Conservation (phyloP, 352 stramenopile species). For the Phytophthora kernoviae region DNA sequence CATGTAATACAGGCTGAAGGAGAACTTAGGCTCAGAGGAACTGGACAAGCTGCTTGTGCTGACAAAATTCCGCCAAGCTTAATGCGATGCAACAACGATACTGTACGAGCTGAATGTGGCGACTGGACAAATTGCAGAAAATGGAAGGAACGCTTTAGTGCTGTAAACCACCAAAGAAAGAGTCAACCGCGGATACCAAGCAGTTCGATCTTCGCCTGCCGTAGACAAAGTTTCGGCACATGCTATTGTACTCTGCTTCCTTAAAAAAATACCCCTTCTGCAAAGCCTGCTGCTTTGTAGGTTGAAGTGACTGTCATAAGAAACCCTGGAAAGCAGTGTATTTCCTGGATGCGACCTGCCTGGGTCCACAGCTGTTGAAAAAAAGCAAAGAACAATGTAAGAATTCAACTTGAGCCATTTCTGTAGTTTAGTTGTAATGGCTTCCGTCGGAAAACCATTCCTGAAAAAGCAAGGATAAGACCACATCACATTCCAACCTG, state of each 20-base stretch:
- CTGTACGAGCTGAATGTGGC: background rate
- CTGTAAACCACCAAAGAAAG: slow-evolving; percentile 11
- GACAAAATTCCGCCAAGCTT: slow-evolving; percentile 17
- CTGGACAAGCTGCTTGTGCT: slow-evolving; percentile 34
- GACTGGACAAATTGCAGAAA: slow-evolving; percentile 28
- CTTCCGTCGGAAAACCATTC: slow-evolving; percentile 15
- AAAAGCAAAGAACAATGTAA: slow-evolving; percentile 20
- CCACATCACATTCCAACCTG: slow-evolving; percentile 1
- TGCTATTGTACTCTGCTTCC: no score
- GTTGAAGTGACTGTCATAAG: slow-evolving; percentile 8
- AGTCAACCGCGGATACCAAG: no score
- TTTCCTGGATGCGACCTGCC: slow-evolving; percentile 29
- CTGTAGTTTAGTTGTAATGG: no score
- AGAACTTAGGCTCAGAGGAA: slow-evolving; percentile 55
- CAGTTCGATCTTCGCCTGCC: no score
- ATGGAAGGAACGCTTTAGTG: slow-evolving; percentile 9
- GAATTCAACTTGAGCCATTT: no score
- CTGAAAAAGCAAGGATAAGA: slow-evolving; percentile 35
- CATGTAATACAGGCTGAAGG: slow-evolving; percentile 46
- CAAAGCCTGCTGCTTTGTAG: no score
- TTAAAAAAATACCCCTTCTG: no score
- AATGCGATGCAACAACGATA: background rate
- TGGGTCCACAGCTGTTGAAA: slow-evolving; percentile 11
- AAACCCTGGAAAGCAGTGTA: slow-evolving; percentile 23
- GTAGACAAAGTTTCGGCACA: background rate